Evolutionary conservation across 2,329 filamentous ascomycete species (phyloP), one percentile per base, ranked within the genome.

Genomic region (Drechslerella stenobrocha): DNA sequence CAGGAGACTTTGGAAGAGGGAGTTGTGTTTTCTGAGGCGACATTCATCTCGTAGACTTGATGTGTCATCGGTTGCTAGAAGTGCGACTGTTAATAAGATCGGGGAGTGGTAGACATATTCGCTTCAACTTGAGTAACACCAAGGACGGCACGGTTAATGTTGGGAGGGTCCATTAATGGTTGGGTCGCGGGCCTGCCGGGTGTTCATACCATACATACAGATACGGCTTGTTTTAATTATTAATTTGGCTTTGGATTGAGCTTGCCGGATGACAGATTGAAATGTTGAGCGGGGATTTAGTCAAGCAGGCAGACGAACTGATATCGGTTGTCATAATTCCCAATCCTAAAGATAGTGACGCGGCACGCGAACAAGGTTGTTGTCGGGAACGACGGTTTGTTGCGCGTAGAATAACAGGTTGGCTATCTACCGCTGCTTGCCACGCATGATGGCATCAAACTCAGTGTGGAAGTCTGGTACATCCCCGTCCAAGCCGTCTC

Each of bases 381-480:
- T n/a, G n/a, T n/a, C n/a, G n/a, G n/a, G n/a, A n/a, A n/a, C n/a
- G n/a, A n/a, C n/a, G n/a, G n/a, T n/a, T n/a, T n/a, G n/a, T n/a
- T n/a, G n/a, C n/a, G n/a, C n/a, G n/a, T n/a, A n/a, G n/a, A n/a
- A n/a, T n/a, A n/a, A 37, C 13, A 13, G 11, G 24, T 6, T 52
- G n/a, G n/a, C 34, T n/a, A n/a, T 72, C 57, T 73, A 73, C 71
- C 72, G 71, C n/a, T 73, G 81, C 84, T 96, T 95, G 82, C 86
- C 88, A 77, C 95, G 80, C 82, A 90, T 89, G 32, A 69, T 61
- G 78, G 84, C 83, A 84, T 96, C 92, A 85, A 96, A 90, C 83
- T 97, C 92, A 60, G 89, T 87, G 74, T 96, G 90, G 78, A 96
- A 86, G 53, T 86, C 84, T 22, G 86, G 83, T 40, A 84, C 80